Evolutionary conservation across 1,284 basidiomycete genomes (phyloP), one percentile per base, ranked within the genome.

Genomic region (Nidula niveotomentosa): DNA sequence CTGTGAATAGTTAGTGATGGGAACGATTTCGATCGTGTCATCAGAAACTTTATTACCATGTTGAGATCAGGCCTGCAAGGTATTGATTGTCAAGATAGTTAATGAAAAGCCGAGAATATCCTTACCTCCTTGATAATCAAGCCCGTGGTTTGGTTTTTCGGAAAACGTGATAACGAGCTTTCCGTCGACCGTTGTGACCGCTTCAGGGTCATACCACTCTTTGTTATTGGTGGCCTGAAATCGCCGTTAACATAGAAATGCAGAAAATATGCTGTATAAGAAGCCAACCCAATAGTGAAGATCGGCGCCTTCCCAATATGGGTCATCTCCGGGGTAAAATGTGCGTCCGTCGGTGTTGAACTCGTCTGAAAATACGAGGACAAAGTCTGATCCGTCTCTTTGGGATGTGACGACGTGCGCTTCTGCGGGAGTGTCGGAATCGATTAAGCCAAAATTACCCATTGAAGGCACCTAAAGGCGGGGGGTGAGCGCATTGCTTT

Each of bases 161-260:
- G 78, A 82, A 61, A 96, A 75, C 0, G 88, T 93, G 64, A 98
- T 91, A 58, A 88, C 81, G 36, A 99, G 82, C 33, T 85, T 79
- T 8, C 96, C 96, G 60, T 84, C 80, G 43, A 70, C 71, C 1
- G 96, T 99, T 0, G 86, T 92, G 55, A 95, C 76, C 1, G 90
- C 88, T n/a, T 79, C 82, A 0, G 96, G 95, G 60, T 93, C 76
- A 60, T 69, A 85, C 80, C 74, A 80, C 59, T 89, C 85, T 59
- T 86, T 62, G 63, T 88, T 86, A 62, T 84, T 83, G 8, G 81
- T 84, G 8, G 71, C 70, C 76, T 78, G 45, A 5, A 23, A 23
- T 23, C 23, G 23, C 23, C 23, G 23, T 23, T 23, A 23, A 23
- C 23, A 23, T 23, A 23, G 23, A 23, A 23, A 23, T 23, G 23